A percentile compares a stretch with the other conserved stretches of the same genome.
These are phyloP conservation scores for Collybia sp. DNA, from an alignment of 768 basidiomycete species.

Conservation along the genomic window DNA sequence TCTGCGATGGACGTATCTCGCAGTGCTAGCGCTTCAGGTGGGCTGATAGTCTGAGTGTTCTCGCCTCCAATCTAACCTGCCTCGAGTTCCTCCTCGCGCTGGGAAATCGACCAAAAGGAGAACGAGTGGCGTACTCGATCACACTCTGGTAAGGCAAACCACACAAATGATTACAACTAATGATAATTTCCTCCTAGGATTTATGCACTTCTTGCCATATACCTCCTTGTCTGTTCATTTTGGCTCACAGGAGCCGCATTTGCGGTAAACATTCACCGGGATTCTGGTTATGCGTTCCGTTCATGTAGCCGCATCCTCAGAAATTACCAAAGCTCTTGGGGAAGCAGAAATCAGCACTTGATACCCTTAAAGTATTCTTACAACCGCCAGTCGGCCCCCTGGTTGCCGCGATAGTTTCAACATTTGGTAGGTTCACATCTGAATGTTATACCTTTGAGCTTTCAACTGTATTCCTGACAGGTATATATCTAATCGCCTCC, in stretches of 20 bases:
- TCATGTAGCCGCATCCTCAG: no score
- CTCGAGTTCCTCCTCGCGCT: constrained; percentile 67
- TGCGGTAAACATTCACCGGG: no score
- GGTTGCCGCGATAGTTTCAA: constrained; percentile 76
- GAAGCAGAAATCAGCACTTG: no score
- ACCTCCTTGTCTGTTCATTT: background rate
- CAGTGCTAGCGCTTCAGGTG: no score
- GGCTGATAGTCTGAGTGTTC: no score
- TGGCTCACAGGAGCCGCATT: background rate
- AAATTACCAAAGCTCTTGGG: no score
- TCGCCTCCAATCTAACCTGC: no score
- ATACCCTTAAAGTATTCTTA: background rate
- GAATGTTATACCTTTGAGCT: constrained; percentile 47
- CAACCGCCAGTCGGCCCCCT: constrained; percentile 77
- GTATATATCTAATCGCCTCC: constrained; percentile 81
- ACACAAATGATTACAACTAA: background rate
- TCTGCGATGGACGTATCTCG: no score
- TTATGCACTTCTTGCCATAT: background rate
- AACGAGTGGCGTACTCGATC: constrained; percentile 86
- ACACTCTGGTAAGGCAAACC: constrained; percentile 65
- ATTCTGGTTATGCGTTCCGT: no score
- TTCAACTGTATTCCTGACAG: constrained; percentile 75
- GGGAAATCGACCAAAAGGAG: constrained; percentile 90
- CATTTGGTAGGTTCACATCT: constrained; percentile 36
- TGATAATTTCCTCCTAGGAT: background rate